These are phyloP conservation scores for Ascochyta clinopodiicola DNA, from an alignment of 2,329 filamentous ascomycete species.

Conservation along the genomic window DNA sequence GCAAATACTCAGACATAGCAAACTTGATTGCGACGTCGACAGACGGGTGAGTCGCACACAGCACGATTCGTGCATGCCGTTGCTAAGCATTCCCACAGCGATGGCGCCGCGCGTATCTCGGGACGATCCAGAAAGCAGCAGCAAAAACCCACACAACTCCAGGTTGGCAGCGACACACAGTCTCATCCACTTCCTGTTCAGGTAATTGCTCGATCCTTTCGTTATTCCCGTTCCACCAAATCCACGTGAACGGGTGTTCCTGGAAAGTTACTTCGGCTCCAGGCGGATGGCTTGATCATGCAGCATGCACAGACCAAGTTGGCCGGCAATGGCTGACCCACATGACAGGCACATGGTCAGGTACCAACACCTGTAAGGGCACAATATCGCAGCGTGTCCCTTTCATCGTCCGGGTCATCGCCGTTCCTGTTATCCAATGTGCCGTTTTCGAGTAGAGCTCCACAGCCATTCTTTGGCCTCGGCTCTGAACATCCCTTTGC, in stretches of 20 bases:
- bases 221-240: conserved; percentile 23
- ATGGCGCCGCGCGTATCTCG: conserved; percentile 35
- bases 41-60: conserved; percentile 61
- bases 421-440: conserved; percentile 72
- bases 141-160: conserved; percentile 31
- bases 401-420: conserved; percentile 52
- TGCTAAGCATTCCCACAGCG: conserved; percentile 35
- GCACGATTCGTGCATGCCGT: conserved; percentile 12
- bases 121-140: conserved; percentile 38
- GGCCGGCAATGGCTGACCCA: conserved; percentile 21
- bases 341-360: conserved; percentile 25
- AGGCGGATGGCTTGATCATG: background rate
- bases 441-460: conserved; percentile 72
- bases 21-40: conserved; percentile 66
- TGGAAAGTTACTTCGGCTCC: conserved; percentile 2
- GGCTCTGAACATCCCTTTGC: conserved; percentile 80
- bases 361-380: conserved; percentile 37
- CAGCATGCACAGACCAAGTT: conserved; percentile 11
- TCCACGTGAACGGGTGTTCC: conserved; percentile 24
- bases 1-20: conserved; percentile 77
- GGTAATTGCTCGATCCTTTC: conserved; percentile 30
- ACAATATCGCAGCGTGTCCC: conserved; percentile 42
- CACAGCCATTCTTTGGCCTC: conserved; percentile 81
- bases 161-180: conserved; percentile 34
- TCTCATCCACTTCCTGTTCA: conserved; percentile 33